Evolutionary conservation across 805 yeast genomes (phyloP), one percentile per base, ranked within the genome.

Genomic region (Nakazawaea wickerhamii): DNA sequence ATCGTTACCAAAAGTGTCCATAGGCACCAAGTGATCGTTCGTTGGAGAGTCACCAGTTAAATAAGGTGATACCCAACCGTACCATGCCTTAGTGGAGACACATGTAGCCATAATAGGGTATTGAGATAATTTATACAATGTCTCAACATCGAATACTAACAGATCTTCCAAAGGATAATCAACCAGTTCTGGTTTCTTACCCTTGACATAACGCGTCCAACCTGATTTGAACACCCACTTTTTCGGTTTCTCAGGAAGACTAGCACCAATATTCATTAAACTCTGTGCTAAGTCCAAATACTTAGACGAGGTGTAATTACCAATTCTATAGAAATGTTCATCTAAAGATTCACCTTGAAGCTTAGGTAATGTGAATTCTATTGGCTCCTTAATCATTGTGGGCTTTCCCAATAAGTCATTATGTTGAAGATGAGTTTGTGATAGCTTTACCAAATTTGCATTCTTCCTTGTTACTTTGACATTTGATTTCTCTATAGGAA

Each of bases 31-130:
- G 51, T 88, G 95, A 23, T 81, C 73, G 15, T 63, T 54, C 2
- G 59, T 51, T 5, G 67, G 63, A 2, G 78, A 63, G 38, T 76
- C 79, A 2, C 73, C 75, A 1, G 84, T 70, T 17, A 93, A 59
- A 57, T 73, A 80, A 0, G 99, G 99, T 0, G 96, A 88, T 7
- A 88, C 80, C 99, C 99, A 93, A 0, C 81, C 79, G 55, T 90
- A 93, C 95, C 97, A 89, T 0, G 96, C 95, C 8, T 71, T 66
- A 0, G 70, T 58, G 0, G 96, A 79, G 2, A 72, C 80, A 9
- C 96, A 95, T 0, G 85, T 75, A 1, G 96, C 96, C 60, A 93
- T 57, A 0, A 84, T 77, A 0, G 98, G 81, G 55, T 78, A 90
- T 3, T 72, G 74, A 0, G 93, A 77, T 1, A 77, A 61, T 50